Conservation (phyloP, 768 basidiomycete genomes). For the Pisolithus sp. region DNA sequence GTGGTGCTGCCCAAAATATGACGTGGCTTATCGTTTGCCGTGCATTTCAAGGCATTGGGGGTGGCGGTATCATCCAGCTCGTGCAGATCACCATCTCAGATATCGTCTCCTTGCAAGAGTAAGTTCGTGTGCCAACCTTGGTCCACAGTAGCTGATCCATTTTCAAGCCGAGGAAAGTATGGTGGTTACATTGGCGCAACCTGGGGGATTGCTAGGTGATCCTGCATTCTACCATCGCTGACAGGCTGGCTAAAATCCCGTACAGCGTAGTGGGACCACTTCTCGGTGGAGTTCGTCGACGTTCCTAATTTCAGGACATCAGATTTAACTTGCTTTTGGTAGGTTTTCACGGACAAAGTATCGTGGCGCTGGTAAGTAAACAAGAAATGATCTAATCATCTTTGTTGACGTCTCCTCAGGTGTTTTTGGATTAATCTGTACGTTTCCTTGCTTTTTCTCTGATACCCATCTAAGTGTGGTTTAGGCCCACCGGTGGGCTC, state of each 20-base stretch:
- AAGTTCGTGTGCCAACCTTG: slow-evolving; percentile 17
- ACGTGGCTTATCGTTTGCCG: slow-evolving; percentile 70
- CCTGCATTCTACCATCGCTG: not conserved
- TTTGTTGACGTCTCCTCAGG: slow-evolving; percentile 16
- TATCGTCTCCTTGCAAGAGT: slow-evolving; percentile 78
- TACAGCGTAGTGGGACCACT: slow-evolving; percentile 39
- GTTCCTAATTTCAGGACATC: not conserved
- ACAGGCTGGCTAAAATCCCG: not conserved
- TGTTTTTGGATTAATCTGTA: slow-evolving; percentile 34
- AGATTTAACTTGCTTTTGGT: not conserved
- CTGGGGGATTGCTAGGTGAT: slow-evolving; percentile 60
- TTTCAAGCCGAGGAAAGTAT: slow-evolving; percentile 65
- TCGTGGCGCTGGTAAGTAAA: slow-evolving; percentile 33
- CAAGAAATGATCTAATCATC: too few species aligned
- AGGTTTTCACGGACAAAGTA: slow-evolving; percentile 31
- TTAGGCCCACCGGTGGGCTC: slow-evolving; percentile 32
- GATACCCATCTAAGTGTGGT: not conserved
- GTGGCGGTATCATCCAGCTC: slow-evolving; percentile 72
- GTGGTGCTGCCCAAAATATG: slow-evolving; percentile 76
- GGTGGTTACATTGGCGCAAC: slow-evolving; percentile 69
- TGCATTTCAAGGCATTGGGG: slow-evolving; percentile 80
- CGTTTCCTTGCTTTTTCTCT: slow-evolving; percentile 1
- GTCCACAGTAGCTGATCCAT: not conserved
- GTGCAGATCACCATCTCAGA: slow-evolving; percentile 77
- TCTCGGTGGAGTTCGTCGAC: slow-evolving; percentile 27